These are phyloP conservation scores for Zarea fungicola DNA, from an alignment of 2,329 filamentous ascomycete genomes.

Conservation along the genomic window DNA sequence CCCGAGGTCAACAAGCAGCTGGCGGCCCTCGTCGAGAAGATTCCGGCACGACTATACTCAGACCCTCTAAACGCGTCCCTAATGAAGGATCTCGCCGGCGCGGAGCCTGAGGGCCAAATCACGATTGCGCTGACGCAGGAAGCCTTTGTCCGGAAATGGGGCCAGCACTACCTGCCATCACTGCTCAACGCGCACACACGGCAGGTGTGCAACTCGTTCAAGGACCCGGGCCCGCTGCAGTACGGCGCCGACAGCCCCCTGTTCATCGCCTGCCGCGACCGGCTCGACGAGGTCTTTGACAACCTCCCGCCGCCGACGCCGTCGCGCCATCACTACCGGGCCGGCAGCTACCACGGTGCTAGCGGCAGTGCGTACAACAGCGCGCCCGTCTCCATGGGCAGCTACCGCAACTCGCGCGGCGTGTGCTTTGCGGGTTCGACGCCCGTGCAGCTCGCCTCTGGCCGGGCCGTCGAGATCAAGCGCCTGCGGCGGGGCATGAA, in stretches of 20 bases:
- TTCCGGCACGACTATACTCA: slow-evolving; percentile 30
- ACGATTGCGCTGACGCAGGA: slow-evolving; percentile 37
- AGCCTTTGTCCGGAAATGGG: slow-evolving; percentile 46
- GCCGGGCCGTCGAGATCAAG: slow-evolving; percentile 34
- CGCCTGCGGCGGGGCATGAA: slow-evolving; percentile 39
- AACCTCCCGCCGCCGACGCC: slow-evolving; percentile 39
- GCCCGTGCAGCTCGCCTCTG: slow-evolving; percentile 39
- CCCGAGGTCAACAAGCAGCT: slow-evolving; percentile 21
- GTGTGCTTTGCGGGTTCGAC: slow-evolving; percentile 51
- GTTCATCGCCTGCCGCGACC: slow-evolving; percentile 45
- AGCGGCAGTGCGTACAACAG: no score
- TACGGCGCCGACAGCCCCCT: slow-evolving; percentile 48
- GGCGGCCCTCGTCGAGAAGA: slow-evolving; percentile 23
- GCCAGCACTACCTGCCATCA: slow-evolving; percentile 52
- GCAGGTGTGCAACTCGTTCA: slow-evolving; percentile 58
- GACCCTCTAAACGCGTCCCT: slow-evolving; percentile 42
- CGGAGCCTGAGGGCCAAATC: slow-evolving; percentile 44
- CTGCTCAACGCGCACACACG: slow-evolving; percentile 50
- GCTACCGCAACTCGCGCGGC: slow-evolving; percentile 36
- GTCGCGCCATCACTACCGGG: slow-evolving; percentile 16
- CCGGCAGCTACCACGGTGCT: background rate
- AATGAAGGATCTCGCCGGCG: slow-evolving; percentile 42
- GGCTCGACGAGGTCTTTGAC: slow-evolving; percentile 46
- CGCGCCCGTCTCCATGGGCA: slow-evolving; percentile 32
- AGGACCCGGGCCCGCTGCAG: slow-evolving; percentile 51